Evolutionary conservation across 345 rosid genomes (phyloP).

Genomic region (Xanthoceras sorbifolium): DNA sequence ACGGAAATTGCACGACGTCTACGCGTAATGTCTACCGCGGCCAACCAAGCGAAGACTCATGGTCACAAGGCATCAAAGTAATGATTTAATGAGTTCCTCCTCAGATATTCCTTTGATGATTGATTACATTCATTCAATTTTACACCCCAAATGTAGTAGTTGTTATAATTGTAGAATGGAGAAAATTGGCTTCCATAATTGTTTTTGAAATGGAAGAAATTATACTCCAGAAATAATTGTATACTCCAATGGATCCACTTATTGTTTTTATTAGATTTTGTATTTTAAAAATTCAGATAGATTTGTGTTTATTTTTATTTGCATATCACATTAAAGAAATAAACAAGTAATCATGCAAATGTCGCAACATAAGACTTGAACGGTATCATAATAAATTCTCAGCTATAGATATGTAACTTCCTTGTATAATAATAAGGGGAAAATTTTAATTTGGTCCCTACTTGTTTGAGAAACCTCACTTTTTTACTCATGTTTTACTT

Average conservation of each 20-base stretch:
- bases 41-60: conserved; percentile 52
- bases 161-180: not conserved
- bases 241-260: not conserved
- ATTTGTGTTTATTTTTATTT: no score
- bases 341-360: no score
- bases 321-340: no score
- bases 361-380: no score
- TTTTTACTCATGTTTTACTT: no score
- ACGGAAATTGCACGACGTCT: conserved; percentile 67
- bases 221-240: conserved; percentile 16
- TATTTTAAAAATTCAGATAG: no score
- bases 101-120: not conserved
- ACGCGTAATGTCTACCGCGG: conserved; percentile 66
- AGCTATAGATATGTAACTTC: no score
- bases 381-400: no score
- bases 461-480: no score
- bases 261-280: no score
- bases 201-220: conserved; percentile 39
- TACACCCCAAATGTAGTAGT: not conserved
- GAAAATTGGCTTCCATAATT: conserved; percentile 34
- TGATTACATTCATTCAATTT: conserved; percentile 24
- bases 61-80: conserved; percentile 59
- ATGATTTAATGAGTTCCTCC: not conserved
- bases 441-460: no score
- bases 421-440: no score